Conservation (phyloP, 2,329 filamentous ascomycete species). For the Mycosphaerella sp. region DNA sequence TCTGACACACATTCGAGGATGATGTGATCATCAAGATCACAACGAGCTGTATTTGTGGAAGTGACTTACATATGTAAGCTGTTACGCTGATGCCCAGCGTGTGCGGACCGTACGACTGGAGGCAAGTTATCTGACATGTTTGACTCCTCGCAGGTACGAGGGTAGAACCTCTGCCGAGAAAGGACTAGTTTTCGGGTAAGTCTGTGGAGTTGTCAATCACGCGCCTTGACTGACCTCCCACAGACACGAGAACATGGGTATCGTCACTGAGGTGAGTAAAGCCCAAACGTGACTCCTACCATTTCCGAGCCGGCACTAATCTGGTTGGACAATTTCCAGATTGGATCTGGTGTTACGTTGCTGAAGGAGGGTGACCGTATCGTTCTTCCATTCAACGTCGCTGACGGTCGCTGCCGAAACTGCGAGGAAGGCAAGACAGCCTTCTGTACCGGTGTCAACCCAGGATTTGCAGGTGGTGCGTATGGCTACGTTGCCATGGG, state of each 20-base stretch:
- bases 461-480: conserved; percentile 47
- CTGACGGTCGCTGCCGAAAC: conserved; percentile 57
- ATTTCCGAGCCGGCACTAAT: too few species aligned
- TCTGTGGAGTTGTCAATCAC: too few species aligned
- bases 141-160: conserved; percentile 43
- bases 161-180: conserved; percentile 57
- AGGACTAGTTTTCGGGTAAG: conserved; percentile 40
- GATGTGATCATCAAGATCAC: conserved; percentile 61
- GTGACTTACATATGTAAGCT: conserved; percentile 30
- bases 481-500: conserved; percentile 33
- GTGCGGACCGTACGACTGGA: too few species aligned
- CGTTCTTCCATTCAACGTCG: conserved; percentile 61
- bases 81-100: not conserved
- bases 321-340: conserved; percentile 22
- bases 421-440: conserved; percentile 60
- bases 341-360: conserved; percentile 54
- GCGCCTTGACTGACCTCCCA: too few species aligned
- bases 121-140: too few species aligned
- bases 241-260: conserved; percentile 41
- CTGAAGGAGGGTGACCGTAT: conserved; percentile 59
- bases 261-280: conserved; percentile 33
- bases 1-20: conserved; percentile 37
- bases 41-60: conserved; percentile 47
- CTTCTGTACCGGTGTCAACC: conserved; percentile 59
- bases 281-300: too few species aligned